These are phyloP conservation scores for Penicillium cosmopolitanum DNA, from an alignment of 495 filamentous ascomycete species.

Conservation along the genomic window DNA sequence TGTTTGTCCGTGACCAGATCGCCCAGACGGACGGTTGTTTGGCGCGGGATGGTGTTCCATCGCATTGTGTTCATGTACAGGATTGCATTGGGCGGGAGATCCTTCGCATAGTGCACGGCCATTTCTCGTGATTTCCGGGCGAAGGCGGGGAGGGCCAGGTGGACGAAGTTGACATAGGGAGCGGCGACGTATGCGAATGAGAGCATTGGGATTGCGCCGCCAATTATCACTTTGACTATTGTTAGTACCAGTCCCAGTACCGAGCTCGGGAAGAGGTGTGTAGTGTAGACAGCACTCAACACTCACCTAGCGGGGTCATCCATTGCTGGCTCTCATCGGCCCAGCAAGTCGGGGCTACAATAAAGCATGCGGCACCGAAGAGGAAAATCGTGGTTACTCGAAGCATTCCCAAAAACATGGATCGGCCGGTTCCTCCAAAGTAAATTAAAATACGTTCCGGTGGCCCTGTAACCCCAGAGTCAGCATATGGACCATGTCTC, in stretches of 20 bases:
- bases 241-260: neutral
- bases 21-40: constrained; percentile 42
- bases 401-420: constrained; percentile 66
- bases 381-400: constrained; percentile 74
- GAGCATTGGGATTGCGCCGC: constrained; percentile 66
- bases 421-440: constrained; percentile 68
- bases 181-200: constrained; percentile 65
- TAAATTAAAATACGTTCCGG: constrained; percentile 70
- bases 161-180: constrained; percentile 73
- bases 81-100: constrained; percentile 62
- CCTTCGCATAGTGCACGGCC: constrained; percentile 64
- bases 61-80: constrained; percentile 75
- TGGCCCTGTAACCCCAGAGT: constrained; percentile 31
- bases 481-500: constrained; percentile 14
- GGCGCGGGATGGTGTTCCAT: constrained; percentile 50
- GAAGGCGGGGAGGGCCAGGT: constrained; percentile 68
- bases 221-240: constrained; percentile 45
- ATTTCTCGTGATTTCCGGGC: constrained; percentile 70
- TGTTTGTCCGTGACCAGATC: constrained; percentile 41
- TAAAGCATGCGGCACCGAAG: constrained; percentile 62
- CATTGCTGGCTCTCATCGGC: constrained; percentile 51
- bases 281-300: no score
- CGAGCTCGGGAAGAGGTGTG: no score
- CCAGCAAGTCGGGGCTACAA: constrained; percentile 63
- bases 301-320: constrained; percentile 51